A percentile compares a stretch with the other conserved stretches of the same genome.
Conservation (phyloP, 2,329 filamentous ascomycete species). For the Aspergillus versicolor region DNA sequence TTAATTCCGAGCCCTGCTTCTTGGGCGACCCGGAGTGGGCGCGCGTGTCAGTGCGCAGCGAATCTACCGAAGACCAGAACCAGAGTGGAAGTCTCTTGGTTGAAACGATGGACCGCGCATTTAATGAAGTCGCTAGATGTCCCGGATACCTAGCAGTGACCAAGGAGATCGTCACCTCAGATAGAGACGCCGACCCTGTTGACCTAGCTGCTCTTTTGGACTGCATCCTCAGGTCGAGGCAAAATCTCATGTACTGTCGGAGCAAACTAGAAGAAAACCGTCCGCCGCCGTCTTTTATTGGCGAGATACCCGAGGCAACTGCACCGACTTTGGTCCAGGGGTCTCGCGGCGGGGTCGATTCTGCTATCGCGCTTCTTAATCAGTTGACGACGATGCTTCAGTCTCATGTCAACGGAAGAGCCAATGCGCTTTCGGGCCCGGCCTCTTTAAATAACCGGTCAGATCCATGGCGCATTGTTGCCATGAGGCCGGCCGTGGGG, state of each 20-base stretch:
- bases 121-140: constrained; percentile 14
- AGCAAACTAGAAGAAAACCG: neutral
- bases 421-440: neutral
- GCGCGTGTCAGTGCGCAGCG: neutral
- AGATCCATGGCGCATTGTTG: neutral
- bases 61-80: neutral
- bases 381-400: neutral
- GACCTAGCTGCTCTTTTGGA: neutral
- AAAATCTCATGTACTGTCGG: neutral
- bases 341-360: neutral
- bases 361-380: constrained; percentile 2
- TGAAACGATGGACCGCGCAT: constrained; percentile 5
- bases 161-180: neutral
- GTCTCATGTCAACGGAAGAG: neutral
- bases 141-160: constrained; percentile 9
- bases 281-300: neutral
- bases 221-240: neutral
- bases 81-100: neutral
- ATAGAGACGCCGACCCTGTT: neutral
- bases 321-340: neutral
- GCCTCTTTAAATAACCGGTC: neutral
- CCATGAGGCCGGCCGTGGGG: neutral
- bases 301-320: neutral
- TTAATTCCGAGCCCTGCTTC: constrained; percentile 8
- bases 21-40: constrained; percentile 10